Evolutionary conservation across 345 rosid species (phyloP), one percentile per base, ranked within the genome.

Genomic region (Diplotaxis tenuifolia): DNA sequence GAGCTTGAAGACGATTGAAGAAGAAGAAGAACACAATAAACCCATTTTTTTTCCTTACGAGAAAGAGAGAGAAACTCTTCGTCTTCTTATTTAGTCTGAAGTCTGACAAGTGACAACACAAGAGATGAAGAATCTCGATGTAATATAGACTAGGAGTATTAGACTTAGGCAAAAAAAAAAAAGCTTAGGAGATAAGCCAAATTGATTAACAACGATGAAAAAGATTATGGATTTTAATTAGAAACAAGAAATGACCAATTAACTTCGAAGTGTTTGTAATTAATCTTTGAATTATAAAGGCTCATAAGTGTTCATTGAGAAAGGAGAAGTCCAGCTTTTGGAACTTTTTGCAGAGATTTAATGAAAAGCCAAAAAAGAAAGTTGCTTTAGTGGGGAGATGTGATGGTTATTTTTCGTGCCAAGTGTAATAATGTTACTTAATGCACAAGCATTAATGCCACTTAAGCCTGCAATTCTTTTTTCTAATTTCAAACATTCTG

Each of bases 361-460:
- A 59, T 57, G 72, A 47, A 14, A 64, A 28, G 66, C 52, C 25
- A 65, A 65, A 73, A n/a, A 58, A 23, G 14, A 42, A 52, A 70
- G 45, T 50, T 11, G 65, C 68, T 71, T 77, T 77, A 71, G 65
- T 52, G 80, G 65, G n/a, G 29, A 0, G 16, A 58, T 31, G 45
- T 31, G 75, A 68, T 25, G 3, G 73, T 23, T 34, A 25, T 56
- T 49, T 62, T 50, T 69, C 19, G 59, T 76, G 80, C 75, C 75
- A 76, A 77, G 80, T 77, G 77, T 77, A 66, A 60, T 67, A 60
- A 53, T 67, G 68, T 72, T 58, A 54, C 73, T 72, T 72, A 72
- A 67, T 61, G 73, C 80, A 77, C 80, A 77, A 50, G 76, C 18
- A 49, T 71, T 77, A 9, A 71, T 70, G 75, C 58, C 19, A 75